Conservation (phyloP, 1,139 yeast genomes). For the Blastobotrys persicus region DNA sequence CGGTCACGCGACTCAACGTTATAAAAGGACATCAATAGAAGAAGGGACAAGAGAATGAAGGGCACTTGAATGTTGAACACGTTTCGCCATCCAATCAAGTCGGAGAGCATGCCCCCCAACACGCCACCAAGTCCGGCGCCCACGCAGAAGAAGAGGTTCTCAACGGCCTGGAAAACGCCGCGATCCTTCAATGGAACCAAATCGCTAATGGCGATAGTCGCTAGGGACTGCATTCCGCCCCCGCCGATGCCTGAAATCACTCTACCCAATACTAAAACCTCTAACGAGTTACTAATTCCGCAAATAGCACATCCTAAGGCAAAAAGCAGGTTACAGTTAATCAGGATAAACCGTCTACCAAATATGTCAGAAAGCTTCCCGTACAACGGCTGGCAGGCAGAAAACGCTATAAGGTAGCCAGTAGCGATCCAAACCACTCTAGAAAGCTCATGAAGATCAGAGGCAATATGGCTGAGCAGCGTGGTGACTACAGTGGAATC, state of each 20-base stretch:
- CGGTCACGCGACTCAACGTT: neutral
- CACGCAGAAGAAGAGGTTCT: constrained; percentile 60
- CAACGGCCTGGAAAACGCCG: constrained; percentile 60
- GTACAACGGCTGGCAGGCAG: constrained; percentile 72
- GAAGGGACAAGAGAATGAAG: constrained; percentile 51
- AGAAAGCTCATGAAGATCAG: constrained; percentile 56
- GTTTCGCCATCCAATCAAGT: constrained; percentile 75
- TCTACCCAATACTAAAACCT: constrained; percentile 56
- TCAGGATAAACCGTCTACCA: constrained; percentile 61
- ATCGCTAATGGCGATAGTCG: constrained; percentile 57
- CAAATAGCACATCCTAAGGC: constrained; percentile 56
- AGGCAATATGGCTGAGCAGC: constrained; percentile 59
- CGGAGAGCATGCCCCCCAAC: constrained; percentile 69
- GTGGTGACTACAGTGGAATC: constrained; percentile 69
- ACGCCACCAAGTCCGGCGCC: constrained; percentile 74
- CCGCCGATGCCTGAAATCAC: constrained; percentile 64
- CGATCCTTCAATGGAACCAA: constrained; percentile 56
- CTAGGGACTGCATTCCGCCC: constrained; percentile 57
- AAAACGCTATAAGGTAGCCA: constrained; percentile 55
- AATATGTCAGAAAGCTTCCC: constrained; percentile 85
- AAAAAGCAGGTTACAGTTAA: constrained; percentile 50
- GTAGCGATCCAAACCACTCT: constrained; percentile 61
- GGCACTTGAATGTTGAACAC: constrained; percentile 66
- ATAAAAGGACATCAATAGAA: constrained; percentile 32
- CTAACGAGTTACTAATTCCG: constrained; percentile 45